Evolutionary conservation across 2,329 filamentous ascomycete genomes (phyloP), one percentile per base, ranked within the genome.

Genomic region (Pseudogymnoascus sp.): DNA sequence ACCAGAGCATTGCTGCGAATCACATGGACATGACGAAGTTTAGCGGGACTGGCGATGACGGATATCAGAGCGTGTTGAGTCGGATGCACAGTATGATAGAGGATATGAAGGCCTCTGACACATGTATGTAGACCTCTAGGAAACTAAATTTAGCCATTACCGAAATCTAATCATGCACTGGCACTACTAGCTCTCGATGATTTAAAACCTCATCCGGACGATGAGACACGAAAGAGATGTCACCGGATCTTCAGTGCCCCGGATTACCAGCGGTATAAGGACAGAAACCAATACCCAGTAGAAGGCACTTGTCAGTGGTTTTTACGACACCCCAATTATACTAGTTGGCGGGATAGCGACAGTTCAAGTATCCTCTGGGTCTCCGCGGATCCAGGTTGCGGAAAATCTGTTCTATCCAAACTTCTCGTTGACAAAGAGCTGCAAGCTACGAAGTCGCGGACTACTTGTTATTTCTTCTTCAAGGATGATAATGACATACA

Each of bases 381-480:
- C n/a, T 71, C 77, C 1, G 76, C 74, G 2, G 76, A 77, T 65
- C 75, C 76, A 28, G 76, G 76, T 0, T 78, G 74, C 61, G 75
- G 76, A 2, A 78, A 78, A 65, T 78, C 76, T 0, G 75, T 74
- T 28, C 61, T 78, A 37, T 72, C 76, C 7, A 74, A 70, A 48
- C 73, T 72, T 51, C 70, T 78, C 0, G 66, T 76, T 16, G 71
- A 76, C 45, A 34, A 70, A 5, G 62, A 43, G 6, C 65, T 77
- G 0, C 69, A 67, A 28, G 14, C 16, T 4, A 54, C 64, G 2
- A 54, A 66, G 63, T 37, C 21, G 1, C 57, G 23, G 8, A 72
- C 70, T 0, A 70, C 77, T 2, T 78, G 76, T 67, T 79, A 79
- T 69, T 79, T 78, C 64, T 80, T 79, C 64, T 79, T 79, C 68